Evolutionary conservation across 2,329 filamentous ascomycete genomes (phyloP).

Genomic region (Apiospora arundinis): DNA sequence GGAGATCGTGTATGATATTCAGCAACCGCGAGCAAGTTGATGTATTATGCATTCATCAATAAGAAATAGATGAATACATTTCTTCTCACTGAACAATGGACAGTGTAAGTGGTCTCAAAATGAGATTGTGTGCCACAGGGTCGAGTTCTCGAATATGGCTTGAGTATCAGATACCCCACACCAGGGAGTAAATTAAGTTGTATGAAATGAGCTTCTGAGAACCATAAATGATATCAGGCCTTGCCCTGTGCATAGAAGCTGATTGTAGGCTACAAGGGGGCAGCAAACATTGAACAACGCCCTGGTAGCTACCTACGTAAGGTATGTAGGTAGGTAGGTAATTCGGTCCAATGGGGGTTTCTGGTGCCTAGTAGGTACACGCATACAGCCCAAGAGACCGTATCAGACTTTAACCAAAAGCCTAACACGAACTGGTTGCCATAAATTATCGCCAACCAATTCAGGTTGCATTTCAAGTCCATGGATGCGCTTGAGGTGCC

Average conservation of each 20-base stretch:
- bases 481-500: too few relatives aligned
- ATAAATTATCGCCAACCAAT: too few relatives aligned
- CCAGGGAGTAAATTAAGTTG: not conserved
- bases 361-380: too few relatives aligned
- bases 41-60: not conserved
- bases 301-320: not conserved
- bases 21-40: not conserved
- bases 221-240: not conserved
- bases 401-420: too few relatives aligned
- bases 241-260: not conserved
- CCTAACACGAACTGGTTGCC: too few relatives aligned
- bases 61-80: not conserved
- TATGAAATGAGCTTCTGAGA: not conserved
- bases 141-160: not conserved
- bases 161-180: not conserved
- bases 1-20: not conserved
- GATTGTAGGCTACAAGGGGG: not conserved
- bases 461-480: too few relatives aligned
- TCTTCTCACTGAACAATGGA: not conserved
- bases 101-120: not conserved
- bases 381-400: too few relatives aligned
- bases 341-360: not conserved
- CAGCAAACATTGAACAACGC: not conserved
- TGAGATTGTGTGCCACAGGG: not conserved
- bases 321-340: not conserved